phyloP scores from a whole-genome alignment of 2,329 filamentous ascomycete genomes.

The Didymella glomerata region DNA sequence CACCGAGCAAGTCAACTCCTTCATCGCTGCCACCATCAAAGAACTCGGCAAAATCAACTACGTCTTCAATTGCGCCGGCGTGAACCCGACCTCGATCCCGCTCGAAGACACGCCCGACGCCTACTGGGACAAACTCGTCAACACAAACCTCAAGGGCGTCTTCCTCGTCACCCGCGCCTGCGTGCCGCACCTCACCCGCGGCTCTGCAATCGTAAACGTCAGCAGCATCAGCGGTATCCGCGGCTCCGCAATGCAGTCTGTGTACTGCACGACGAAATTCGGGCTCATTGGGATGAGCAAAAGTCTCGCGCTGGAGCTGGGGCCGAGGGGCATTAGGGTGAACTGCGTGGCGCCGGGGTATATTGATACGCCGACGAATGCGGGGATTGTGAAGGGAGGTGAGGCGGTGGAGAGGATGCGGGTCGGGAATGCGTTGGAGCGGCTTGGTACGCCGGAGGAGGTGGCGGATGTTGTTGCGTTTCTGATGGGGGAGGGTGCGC shows the following conservation, averaged over 20 bases:
- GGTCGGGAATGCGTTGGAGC: slow-evolving; percentile 53
- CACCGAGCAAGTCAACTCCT: slow-evolving; percentile 53
- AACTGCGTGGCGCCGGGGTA: slow-evolving; percentile 52
- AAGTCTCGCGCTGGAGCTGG: slow-evolving; percentile 44
- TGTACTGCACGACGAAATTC: slow-evolving; percentile 49
- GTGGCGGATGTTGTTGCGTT: slow-evolving; percentile 61
- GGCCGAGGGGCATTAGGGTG: slow-evolving; percentile 41
- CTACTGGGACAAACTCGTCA: slow-evolving; percentile 59
- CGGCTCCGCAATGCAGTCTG: slow-evolving; percentile 38
- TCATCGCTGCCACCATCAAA: slow-evolving; percentile 50
- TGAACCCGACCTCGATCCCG: slow-evolving; percentile 58
- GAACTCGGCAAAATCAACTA: slow-evolving; percentile 51
- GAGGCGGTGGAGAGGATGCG: slow-evolving; percentile 54
- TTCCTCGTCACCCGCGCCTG: slow-evolving; percentile 57
- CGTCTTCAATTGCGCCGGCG: slow-evolving; percentile 58
- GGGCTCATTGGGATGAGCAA: slow-evolving; percentile 49
- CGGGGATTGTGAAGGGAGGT: slow-evolving; percentile 58
- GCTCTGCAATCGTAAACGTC: slow-evolving; percentile 43
- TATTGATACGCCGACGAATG: slow-evolving; percentile 60
- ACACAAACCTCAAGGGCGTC: slow-evolving; percentile 57
- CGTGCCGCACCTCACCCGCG: slow-evolving; percentile 48
- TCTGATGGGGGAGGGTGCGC: slow-evolving; percentile 56
- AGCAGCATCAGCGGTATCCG: slow-evolving; percentile 37
- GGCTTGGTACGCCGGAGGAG: slow-evolving; percentile 58
- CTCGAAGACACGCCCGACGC: slow-evolving; percentile 55